Percentiles rank a stretch among this genome's conserved stretches.
Conservation (phyloP, 192 early-diverging fungal species). For the Lobosporangium transversale region DNA sequence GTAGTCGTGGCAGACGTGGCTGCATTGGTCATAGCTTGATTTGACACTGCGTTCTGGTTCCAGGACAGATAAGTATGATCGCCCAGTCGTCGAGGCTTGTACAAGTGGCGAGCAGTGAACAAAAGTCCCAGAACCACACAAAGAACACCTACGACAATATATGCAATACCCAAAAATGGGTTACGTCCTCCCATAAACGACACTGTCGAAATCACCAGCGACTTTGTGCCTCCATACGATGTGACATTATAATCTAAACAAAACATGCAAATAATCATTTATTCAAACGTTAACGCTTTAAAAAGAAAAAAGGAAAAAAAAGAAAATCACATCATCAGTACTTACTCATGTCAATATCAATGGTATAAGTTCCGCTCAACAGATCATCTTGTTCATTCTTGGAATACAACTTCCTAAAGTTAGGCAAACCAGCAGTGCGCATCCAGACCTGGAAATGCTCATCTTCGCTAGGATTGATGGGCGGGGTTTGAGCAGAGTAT, state of each 20-base stretch:
- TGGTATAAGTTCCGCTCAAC: slow-evolving; percentile 73
- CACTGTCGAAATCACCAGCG: slow-evolving; percentile 91
- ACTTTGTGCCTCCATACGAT: slow-evolving; percentile 94
- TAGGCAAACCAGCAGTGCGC: slow-evolving; percentile 94
- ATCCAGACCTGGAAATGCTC: slow-evolving; percentile 99
- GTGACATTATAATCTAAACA: slow-evolving; percentile 82
- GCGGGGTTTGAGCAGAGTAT: slow-evolving; percentile 62
- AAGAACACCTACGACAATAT: slow-evolving; percentile 91
- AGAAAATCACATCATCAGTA: neutral
- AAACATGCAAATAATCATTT: neutral
- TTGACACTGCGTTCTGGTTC: slow-evolving; percentile 67
- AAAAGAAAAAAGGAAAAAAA: slow-evolving; percentile 6
- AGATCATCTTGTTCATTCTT: slow-evolving; percentile 71
- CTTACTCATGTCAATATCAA: slow-evolving; percentile 82
- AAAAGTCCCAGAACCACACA: slow-evolving; percentile 89
- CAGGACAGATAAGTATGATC: slow-evolving; percentile 97
- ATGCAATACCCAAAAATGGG: slow-evolving; percentile 94
- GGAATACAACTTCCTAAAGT: slow-evolving; percentile 95
- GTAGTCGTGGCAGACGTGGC: slow-evolving; percentile 36
- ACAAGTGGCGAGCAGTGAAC: slow-evolving; percentile 91
- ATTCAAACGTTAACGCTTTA: neutral
- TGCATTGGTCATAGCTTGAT: slow-evolving; percentile 28
- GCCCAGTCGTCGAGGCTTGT: slow-evolving; percentile 95
- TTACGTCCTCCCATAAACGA: slow-evolving; percentile 98
- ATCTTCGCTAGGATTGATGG: slow-evolving; percentile 70